Evolutionary conservation across 2,329 filamentous ascomycete genomes (phyloP).

Genomic region (Cladosporium sp.): DNA sequence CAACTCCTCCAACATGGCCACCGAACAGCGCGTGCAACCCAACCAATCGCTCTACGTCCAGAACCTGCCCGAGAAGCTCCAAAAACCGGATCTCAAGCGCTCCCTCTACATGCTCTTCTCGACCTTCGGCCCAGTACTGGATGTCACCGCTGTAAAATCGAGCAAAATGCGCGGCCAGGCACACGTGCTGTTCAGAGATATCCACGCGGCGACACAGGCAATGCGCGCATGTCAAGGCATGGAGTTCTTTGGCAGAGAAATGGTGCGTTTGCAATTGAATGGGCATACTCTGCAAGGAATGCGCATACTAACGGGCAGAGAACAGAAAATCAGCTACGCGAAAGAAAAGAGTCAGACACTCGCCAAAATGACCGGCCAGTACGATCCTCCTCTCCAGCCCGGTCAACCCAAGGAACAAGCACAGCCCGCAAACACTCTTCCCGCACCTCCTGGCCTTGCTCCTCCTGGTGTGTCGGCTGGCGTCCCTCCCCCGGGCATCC

Average conservation of each 20-base stretch:
- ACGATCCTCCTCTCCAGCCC: constrained; percentile 51
- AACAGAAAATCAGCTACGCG: constrained; percentile 84
- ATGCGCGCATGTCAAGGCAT: constrained; percentile 86
- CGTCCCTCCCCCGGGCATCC: constrained; percentile 15
- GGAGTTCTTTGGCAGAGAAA: constrained; percentile 77
- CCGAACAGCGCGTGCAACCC: constrained; percentile 20
- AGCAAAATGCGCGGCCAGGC: constrained; percentile 94
- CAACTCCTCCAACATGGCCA: background rate
- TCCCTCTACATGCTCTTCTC: constrained; percentile 92
- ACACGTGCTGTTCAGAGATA: constrained; percentile 85
- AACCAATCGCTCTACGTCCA: constrained; percentile 75
- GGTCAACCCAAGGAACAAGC: constrained; percentile 25
- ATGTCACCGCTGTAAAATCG: constrained; percentile 87
- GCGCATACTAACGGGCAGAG: background rate
- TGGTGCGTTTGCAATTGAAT: constrained; percentile 61
- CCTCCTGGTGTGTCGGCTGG: constrained; percentile 9
- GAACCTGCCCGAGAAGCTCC: constrained; percentile 86
- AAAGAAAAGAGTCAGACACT: constrained; percentile 87
- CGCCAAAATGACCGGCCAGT: constrained; percentile 88
- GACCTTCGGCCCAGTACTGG: constrained; percentile 87
- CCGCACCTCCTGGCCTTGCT: constrained; percentile 13
- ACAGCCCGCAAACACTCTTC: constrained; percentile 24
- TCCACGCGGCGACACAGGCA: constrained; percentile 88
- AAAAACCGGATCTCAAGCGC: constrained; percentile 82
- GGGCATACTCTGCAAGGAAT: background rate